Conservation (phyloP, 139 green algal species). For the Chlorella sp. region DNA sequence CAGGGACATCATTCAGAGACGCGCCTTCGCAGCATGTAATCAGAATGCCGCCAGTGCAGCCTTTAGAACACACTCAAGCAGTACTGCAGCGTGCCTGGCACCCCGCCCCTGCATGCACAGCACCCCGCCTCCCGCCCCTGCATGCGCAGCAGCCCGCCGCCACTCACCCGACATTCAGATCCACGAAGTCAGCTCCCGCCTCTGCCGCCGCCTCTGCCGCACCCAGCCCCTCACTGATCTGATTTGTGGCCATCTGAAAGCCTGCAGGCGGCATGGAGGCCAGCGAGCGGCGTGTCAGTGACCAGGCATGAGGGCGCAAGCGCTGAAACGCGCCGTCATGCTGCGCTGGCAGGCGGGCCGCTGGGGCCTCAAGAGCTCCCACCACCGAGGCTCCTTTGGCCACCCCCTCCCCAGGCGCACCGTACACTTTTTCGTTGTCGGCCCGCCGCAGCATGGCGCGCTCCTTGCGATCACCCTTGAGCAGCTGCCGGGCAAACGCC, state of each 20-base stretch:
- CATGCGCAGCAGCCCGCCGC: too few relatives aligned
- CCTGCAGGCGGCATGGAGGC: constrained; percentile 32
- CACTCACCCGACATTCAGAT: constrained; percentile 70
- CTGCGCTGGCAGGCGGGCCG: too few relatives aligned
- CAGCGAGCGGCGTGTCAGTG: too few relatives aligned
- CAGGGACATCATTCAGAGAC: too few relatives aligned
- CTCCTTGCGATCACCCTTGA: constrained; percentile 51
- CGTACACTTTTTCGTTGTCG: constrained; percentile 29
- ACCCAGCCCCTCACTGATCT: constrained; percentile 74
- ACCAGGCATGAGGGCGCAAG: neutral
- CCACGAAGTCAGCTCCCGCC: constrained; percentile 72
- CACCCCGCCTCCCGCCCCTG: too few relatives aligned
- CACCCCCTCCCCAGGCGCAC: neutral
- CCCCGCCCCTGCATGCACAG: neutral
- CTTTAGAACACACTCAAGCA: too few relatives aligned
- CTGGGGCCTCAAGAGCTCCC: too few relatives aligned
- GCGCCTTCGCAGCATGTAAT: too few relatives aligned
- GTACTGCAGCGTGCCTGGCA: neutral
- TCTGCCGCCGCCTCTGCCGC: constrained; percentile 67
- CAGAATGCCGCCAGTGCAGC: too few relatives aligned
- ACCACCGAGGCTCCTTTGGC: too few relatives aligned
- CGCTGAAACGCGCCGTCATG: too few relatives aligned
- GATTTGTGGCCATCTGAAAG: constrained; percentile 82
- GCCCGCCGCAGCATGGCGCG: constrained; percentile 33
- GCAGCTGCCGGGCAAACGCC: constrained; percentile 68